phyloP scores from a whole-genome alignment of 192 early-diverging fungal species.

The Lobosporangium transversale region DNA sequence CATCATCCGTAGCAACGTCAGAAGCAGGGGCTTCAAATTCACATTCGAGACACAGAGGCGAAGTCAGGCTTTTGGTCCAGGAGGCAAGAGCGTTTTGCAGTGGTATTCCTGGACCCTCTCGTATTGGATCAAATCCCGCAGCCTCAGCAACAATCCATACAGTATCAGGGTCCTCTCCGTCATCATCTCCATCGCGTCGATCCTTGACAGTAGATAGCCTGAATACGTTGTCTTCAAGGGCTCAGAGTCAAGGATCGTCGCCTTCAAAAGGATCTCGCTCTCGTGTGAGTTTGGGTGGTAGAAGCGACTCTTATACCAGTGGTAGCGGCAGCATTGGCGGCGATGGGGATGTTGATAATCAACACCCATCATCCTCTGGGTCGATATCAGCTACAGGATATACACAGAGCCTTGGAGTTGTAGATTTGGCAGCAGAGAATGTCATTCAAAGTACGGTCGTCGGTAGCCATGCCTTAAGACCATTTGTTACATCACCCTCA shows the following conservation, averaged over 20 bases:
- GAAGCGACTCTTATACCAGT: background rate
- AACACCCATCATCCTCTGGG: background rate
- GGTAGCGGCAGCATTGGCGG: too few relatives aligned
- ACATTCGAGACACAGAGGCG: background rate
- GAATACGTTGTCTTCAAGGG: background rate
- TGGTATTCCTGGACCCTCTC: slow-evolving; percentile 11
- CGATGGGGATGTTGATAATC: background rate
- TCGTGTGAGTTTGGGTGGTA: slow-evolving; percentile 3
- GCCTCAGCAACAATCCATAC: background rate
- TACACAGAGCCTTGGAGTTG: slow-evolving; percentile 3
- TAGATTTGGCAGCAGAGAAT: slow-evolving; percentile 33
- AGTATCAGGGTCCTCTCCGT: background rate
- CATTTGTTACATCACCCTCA: slow-evolving; percentile 23
- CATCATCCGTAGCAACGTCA: background rate
- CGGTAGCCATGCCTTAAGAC: slow-evolving; percentile 36
- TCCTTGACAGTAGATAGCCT: background rate
- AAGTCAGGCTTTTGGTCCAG: slow-evolving; percentile 24
- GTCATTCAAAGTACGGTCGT: slow-evolving; percentile 38
- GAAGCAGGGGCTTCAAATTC: background rate
- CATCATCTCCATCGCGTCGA: background rate
- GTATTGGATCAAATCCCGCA: background rate
- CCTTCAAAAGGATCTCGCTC: slow-evolving; percentile 7
- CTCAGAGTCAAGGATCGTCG: background rate
- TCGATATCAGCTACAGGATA: background rate
- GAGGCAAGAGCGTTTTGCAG: slow-evolving; percentile 44